Evolutionary conservation across 192 early-diverging fungal species (phyloP), one percentile per base, ranked within the genome.

Genomic region (Backusella australiensis): DNA sequence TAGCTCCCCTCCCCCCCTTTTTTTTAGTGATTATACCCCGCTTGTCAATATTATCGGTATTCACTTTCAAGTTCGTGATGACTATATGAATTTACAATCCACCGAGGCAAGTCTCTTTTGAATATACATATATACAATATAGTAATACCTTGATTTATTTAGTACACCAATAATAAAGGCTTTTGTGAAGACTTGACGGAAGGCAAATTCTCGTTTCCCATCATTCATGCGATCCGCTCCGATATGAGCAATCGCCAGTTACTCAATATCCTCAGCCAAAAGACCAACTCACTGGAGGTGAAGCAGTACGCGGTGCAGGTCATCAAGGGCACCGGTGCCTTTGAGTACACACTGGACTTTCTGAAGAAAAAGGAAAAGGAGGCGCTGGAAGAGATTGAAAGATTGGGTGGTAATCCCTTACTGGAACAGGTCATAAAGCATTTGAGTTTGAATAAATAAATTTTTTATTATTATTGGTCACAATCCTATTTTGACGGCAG

Each of bases 121-220:
- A 32, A 32, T 32, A 0, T 32, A 63, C 21, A 36, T 72, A 32
- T 72, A 32, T 38, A 72, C 6, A 32, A 32, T 32, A 32, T 32
- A 32, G 0, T 32, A 32, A 32, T 2, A 32, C 2, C 3, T 32
- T 32, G 32, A 3, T 32, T 32, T 17, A 69, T 26, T 19, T 67
- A 66, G 85, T 97, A 94, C 76, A 84, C 88, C 23, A 83, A 92
- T 59, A 93, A 90, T 74, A 97, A 97, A 81, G 95, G 96, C 32
- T 97, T 91, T 76, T 95, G 94, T 66, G 96, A 97, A 84, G 96
- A 97, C 76, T 73, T 97, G 42, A 93, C 94, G 0, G 96, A 97
- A 85, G 96, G 96, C 80, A 97, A 97, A 84, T 96, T 95, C 80
- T 96, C 94, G 12, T 97, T 92, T 78, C 91, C 92, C 11, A 86